Conservation (phyloP, 176 grass and related monocot species). For the Avena atlantica region DNA sequence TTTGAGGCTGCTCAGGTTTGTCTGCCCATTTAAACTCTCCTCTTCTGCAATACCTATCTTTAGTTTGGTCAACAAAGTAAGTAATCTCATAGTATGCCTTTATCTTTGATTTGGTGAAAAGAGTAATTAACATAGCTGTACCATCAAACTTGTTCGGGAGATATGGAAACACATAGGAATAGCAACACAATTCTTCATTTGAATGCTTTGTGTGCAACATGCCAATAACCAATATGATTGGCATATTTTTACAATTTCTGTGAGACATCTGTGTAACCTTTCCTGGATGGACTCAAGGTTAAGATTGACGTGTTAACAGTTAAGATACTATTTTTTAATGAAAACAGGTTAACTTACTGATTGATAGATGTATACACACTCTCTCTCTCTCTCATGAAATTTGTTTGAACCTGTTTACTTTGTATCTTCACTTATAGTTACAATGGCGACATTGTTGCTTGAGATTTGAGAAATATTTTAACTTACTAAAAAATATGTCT, state of each 20-base stretch:
- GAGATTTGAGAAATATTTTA: background rate
- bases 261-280: background rate
- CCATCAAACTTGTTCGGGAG: no score
- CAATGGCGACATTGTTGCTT: background rate
- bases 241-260: background rate
- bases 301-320: background rate
- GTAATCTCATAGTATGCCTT: background rate
- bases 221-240: background rate
- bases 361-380: background rate
- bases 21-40: background rate
- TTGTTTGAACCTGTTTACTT: background rate
- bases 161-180: background rate
- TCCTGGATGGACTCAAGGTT: background rate
- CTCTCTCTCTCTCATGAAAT: background rate
- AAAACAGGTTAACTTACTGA: background rate
- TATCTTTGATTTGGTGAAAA: background rate
- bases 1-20: constrained; percentile 84
- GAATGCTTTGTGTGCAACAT: background rate
- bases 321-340: background rate
- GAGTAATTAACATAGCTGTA: background rate
- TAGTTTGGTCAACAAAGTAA: constrained; percentile 2
- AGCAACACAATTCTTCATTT: background rate
- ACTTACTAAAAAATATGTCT: background rate
- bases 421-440: background rate
- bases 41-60: background rate